Evolutionary conservation across 345 rosid genomes (phyloP).

Genomic region (Acer yangbiense): DNA sequence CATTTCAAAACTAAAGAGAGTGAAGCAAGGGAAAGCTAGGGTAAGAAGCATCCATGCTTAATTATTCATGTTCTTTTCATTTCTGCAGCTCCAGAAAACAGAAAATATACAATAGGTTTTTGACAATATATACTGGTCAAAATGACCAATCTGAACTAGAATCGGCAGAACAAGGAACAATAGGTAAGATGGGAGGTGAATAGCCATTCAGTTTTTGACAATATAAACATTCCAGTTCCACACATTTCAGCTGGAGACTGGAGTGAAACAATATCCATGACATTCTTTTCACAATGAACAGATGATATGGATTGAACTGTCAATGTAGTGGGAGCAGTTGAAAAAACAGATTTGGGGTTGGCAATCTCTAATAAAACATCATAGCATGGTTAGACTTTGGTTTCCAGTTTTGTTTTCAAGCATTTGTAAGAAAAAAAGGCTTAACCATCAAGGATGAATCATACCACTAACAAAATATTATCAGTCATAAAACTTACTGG

Average conservation of each 20-base stretch:
- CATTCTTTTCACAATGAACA: neutral
- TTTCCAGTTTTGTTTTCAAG: neutral
- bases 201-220: neutral
- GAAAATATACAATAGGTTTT: too few species aligned
- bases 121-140: neutral
- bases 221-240: too few species aligned
- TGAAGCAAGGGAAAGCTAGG: neutral
- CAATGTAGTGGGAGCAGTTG: neutral
- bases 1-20: neutral
- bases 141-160: neutral
- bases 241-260: neutral
- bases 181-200: neutral
- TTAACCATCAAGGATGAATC: neutral
- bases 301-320: neutral
- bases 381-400: neutral
- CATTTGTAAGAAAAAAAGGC: neutral
- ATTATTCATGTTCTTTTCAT: neutral
- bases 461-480: constrained; percentile 4
- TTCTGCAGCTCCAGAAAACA: neutral
- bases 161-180: neutral
- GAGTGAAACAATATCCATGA: neutral
- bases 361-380: neutral
- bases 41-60: neutral
- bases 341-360: neutral
- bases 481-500: constrained; percentile 55